Evolutionary conservation across 2,329 filamentous ascomycete genomes (phyloP).

Genomic region (Chaetomium olivaceum): DNA sequence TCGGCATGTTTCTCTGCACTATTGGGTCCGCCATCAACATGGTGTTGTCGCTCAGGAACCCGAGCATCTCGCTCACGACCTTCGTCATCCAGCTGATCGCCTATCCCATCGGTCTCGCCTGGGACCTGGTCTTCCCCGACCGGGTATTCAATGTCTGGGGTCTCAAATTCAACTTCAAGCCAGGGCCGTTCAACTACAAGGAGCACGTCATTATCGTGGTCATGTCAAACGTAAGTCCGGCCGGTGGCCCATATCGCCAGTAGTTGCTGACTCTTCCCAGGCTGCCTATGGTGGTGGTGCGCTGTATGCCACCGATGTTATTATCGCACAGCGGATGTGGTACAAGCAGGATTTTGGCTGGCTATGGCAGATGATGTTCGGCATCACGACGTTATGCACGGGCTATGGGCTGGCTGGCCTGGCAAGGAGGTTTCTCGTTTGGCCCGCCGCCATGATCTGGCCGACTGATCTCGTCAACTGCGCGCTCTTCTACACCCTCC

Average conservation of each 20-base stretch:
- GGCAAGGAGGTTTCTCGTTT: conserved; percentile 59
- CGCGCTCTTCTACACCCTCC: conserved; percentile 63
- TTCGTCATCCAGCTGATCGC: conserved; percentile 64
- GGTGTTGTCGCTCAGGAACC: conserved; percentile 61
- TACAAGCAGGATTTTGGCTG: conserved; percentile 60
- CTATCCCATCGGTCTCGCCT: conserved; percentile 58
- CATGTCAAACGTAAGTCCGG: conserved; percentile 60
- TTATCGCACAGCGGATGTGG: conserved; percentile 55
- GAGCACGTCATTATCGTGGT: conserved; percentile 63
- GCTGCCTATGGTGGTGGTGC: conserved; percentile 59
- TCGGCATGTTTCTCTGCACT: conserved; percentile 62
- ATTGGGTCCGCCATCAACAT: conserved; percentile 63
- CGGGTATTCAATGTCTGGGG: conserved; percentile 53
- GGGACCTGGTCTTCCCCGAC: conserved; percentile 58
- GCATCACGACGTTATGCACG: conserved; percentile 61
- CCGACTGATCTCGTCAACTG: conserved; percentile 61
- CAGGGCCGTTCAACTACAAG: conserved; percentile 62
- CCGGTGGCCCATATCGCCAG: neutral
- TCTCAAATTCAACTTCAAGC: conserved; percentile 56
- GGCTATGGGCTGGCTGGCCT: conserved; percentile 65
- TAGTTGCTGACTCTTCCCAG: conserved; percentile 36
- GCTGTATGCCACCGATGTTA: conserved; percentile 57
- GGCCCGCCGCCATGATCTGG: conserved; percentile 66
- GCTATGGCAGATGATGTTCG: conserved; percentile 60
- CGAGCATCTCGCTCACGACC: conserved; percentile 59